These are phyloP conservation scores for Calonectria henricotiae DNA, from an alignment of 2,329 filamentous ascomycete genomes.

Conservation along the genomic window DNA sequence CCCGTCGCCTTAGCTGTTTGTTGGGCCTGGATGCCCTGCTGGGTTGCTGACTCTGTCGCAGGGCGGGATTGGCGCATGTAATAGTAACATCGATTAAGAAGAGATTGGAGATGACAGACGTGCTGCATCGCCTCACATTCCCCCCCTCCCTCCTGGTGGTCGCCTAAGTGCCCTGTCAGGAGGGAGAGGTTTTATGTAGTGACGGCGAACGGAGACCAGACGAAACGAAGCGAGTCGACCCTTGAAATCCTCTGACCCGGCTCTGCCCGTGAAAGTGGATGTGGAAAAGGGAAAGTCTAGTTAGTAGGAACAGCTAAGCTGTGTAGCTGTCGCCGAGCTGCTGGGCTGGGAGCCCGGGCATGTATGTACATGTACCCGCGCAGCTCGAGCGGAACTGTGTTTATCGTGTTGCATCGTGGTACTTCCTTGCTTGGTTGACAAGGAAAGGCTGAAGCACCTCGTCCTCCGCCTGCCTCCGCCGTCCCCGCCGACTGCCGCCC, in stretches of 20 bases:
- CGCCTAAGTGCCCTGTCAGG: constrained; percentile 9
- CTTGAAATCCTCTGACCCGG: constrained; percentile 29
- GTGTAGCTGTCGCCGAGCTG: not conserved
- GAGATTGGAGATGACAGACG: constrained; percentile 1
- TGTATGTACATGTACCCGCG: constrained; percentile 19
- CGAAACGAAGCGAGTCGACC: constrained; percentile 28
- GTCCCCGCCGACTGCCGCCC: constrained; percentile 25
- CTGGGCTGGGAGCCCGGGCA: not conserved
- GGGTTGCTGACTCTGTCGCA: constrained; percentile 16
- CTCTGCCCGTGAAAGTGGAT: constrained; percentile 18
- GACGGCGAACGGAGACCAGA: constrained; percentile 14
- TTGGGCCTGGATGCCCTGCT: constrained; percentile 18
- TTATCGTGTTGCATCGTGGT: constrained; percentile 19
- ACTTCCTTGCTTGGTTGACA: constrained; percentile 7
- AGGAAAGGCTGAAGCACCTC: constrained; percentile 23
- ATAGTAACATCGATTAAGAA: constrained; percentile 6
- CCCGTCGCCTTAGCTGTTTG: not conserved
- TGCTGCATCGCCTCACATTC: not conserved
- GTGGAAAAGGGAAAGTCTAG: constrained; percentile 9
- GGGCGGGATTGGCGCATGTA: constrained; percentile 11
- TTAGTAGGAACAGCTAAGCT: not conserved
- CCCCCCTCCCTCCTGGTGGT: no score
- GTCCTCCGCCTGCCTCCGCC: constrained; percentile 32
- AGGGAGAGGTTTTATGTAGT: not conserved
- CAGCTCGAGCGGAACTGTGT: not conserved